Evolutionary conservation across 345 rosid species (phyloP), one percentile per base, ranked within the genome.

Genomic region (Rhizophora apiculata): DNA sequence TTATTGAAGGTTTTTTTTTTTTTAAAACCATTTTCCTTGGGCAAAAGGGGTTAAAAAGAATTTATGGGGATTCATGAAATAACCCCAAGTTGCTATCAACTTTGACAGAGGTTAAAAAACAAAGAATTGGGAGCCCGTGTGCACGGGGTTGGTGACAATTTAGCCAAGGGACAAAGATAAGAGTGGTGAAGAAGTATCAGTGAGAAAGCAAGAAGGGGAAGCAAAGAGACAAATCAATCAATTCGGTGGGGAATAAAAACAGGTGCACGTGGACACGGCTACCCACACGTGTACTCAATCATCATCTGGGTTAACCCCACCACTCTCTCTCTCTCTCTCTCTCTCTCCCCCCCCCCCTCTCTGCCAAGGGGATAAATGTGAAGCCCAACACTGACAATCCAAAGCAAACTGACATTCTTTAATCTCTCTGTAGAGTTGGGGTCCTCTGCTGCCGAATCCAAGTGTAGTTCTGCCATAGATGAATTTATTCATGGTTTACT

Each of bases 251-350:
- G 80, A 75, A 81, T 74, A 79, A 82, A 72, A 80, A 84, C 93
- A 85, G 64, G 30, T 68, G 85, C 78, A 83, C 92, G 92, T 84
- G 88, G 85, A 77, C 80, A 79, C 58, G 53, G 75, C 60, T 66
- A 75, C 61, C 79, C 87, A 84, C 90, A 88, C 89, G 90, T 85
- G 89, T 87, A 79, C 86, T 81, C 87, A 74, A 83, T 82, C 84
- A 83, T 81, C 81, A 71, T 71, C n/a, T 8, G 69, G 34, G 1
- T 58, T 26, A 48, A 51, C 70, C 65, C 76, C 36, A 49, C 70
- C 30, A 3, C 3, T 9, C 58, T 6, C 5, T 8, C 22, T 32
- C 72, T 24, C 60, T 19, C 15, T 32, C 31, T 46, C n/a, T 13
- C 8, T 57, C 13, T 7, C 22, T 9, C 39, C 36, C 24, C 4